Conservation (phyloP, 1,139 yeast species). For the Williopsis jadinii region DNA sequence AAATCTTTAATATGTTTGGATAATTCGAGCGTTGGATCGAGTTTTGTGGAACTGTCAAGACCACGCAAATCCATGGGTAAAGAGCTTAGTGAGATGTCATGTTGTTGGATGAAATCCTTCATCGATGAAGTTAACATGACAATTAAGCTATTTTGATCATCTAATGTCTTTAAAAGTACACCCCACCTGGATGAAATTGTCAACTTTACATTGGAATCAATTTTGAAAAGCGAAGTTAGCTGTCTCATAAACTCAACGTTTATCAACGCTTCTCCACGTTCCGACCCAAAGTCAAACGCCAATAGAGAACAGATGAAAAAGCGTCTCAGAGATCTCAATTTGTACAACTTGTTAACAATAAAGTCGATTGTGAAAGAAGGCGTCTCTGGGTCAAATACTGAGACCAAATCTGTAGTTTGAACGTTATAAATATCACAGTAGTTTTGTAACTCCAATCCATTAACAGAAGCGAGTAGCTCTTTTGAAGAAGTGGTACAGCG, state of each 20-base stretch:
- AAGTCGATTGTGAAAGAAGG: neutral
- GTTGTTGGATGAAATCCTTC: slow-evolving; percentile 1
- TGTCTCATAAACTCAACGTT: too few species aligned
- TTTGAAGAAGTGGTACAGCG: slow-evolving; percentile 22
- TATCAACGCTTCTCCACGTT: neutral
- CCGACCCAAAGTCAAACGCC: slow-evolving; percentile 22
- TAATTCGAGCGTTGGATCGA: slow-evolving; percentile 9
- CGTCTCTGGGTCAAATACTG: neutral
- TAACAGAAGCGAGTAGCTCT: slow-evolving; percentile 24
- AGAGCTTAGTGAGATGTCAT: neutral
- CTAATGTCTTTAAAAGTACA: neutral
- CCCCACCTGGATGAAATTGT: slow-evolving; percentile 6
- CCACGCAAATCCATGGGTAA: too few species aligned
- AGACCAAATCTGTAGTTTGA: slow-evolving; percentile 19
- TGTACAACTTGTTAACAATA: slow-evolving; percentile 22
- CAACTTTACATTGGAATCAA: slow-evolving; percentile 3
- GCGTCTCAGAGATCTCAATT: slow-evolving; percentile 32
- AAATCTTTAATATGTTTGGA: slow-evolving; percentile 11
- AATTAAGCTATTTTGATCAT: neutral
- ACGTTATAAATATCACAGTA: slow-evolving; percentile 36
- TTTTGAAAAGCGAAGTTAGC: too few species aligned
- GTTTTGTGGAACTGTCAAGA: too few species aligned
- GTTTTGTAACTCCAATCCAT: slow-evolving; percentile 29
- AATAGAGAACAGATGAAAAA: slow-evolving; percentile 34
- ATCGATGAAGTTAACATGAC: slow-evolving; percentile 3